phyloP scores from a whole-genome alignment of 2,329 filamentous ascomycete genomes.

The Fusarium sp. region DNA sequence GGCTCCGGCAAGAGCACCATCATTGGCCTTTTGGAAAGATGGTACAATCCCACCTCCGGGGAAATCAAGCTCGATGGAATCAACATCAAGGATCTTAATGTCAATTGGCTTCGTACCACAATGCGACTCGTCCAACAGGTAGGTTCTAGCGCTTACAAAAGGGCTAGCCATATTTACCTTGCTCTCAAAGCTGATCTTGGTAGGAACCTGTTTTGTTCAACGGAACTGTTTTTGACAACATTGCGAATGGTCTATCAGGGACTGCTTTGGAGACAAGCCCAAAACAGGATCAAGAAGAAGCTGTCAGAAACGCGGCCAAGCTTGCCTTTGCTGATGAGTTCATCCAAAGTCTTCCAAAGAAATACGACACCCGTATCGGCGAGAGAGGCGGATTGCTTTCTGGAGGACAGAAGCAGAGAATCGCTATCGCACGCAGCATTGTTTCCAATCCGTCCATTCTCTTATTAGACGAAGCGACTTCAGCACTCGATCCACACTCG shows the following conservation, averaged over 20 bases:
- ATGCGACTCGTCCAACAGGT: conserved; percentile 49
- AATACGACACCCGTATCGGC: conserved; percentile 66
- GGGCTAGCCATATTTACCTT: neutral
- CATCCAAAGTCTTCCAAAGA: conserved; percentile 58
- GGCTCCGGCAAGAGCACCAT: conserved; percentile 54
- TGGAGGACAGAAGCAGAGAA: conserved; percentile 73
- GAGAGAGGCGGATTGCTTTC: conserved; percentile 71
- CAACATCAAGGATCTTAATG: conserved; percentile 44
- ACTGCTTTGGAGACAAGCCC: conserved; percentile 41
- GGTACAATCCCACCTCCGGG: conserved; percentile 50
- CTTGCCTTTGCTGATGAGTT: conserved; percentile 63
- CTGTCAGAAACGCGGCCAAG: conserved; percentile 58
- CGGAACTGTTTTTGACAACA: conserved; percentile 61
- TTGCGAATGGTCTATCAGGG: conserved; percentile 59
- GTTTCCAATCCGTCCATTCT: conserved; percentile 63
- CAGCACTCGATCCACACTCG: conserved; percentile 59
- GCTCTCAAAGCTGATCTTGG: neutral
- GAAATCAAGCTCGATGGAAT: conserved; percentile 51
- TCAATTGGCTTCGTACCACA: conserved; percentile 52
- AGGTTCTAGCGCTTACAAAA: neutral
- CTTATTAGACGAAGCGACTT: conserved; percentile 75
- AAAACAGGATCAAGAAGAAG: conserved; percentile 54
- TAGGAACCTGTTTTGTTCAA: conserved; percentile 55
- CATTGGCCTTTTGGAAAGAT: conserved; percentile 52
- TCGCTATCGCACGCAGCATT: conserved; percentile 66